Conservation (phyloP, 2,329 filamentous ascomycete species). For the Elsinoe arachidis region DNA sequence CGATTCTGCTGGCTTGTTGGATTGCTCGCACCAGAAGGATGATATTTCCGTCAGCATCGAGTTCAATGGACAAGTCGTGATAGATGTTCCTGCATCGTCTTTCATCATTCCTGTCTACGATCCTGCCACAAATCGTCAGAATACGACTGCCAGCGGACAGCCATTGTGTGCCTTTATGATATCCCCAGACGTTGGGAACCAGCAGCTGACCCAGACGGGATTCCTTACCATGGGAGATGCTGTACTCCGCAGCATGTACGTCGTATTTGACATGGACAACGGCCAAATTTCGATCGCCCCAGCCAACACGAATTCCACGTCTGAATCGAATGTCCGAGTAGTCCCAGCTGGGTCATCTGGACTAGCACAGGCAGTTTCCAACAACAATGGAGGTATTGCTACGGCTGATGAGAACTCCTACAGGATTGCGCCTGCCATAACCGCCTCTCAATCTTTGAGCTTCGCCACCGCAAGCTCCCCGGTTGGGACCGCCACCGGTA, state of each 20-base stretch:
- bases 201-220: neutral
- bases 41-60: conserved; percentile 22
- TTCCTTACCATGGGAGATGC: conserved; percentile 26
- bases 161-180: conserved; percentile 24
- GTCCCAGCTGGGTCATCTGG: conserved; percentile 23
- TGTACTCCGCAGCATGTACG: conserved; percentile 27
- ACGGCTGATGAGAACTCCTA: conserved; percentile 1
- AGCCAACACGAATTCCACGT: conserved; percentile 21
- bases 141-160: conserved; percentile 14
- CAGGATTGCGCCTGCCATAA: neutral
- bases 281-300: conserved; percentile 28
- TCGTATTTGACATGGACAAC: conserved; percentile 30
- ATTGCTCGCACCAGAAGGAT: conserved; percentile 22
- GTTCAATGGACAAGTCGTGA: conserved; percentile 22
- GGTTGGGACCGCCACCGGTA: conserved; percentile 25
- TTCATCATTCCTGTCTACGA: conserved; percentile 26
- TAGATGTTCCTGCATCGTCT: conserved; percentile 22
- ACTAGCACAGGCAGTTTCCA: conserved; percentile 22
- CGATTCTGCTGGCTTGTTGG: conserved; percentile 15
- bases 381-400: conserved; percentile 13
- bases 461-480: conserved; percentile 14
- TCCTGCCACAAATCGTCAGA: conserved; percentile 19
- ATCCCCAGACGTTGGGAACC: conserved; percentile 15
- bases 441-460: conserved; percentile 1
- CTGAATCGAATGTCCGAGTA: conserved; percentile 19